These are phyloP conservation scores for Dalechampia spathulata DNA, from an alignment of 441 rosid genomes.

Conservation along the genomic window DNA sequence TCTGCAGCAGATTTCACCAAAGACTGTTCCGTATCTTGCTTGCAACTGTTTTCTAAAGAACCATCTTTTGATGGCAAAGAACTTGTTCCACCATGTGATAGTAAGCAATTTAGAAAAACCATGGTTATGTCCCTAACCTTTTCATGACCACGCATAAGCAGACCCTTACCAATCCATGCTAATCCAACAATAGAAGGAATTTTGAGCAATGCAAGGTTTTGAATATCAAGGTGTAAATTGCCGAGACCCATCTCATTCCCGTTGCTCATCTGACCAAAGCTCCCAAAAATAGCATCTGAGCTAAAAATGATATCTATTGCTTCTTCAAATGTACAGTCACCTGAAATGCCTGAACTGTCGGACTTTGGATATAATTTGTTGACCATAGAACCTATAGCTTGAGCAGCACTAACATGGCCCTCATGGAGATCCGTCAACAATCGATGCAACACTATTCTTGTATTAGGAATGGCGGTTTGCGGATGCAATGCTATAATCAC, in stretches of 20 bases:
- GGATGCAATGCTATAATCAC: slow-evolving; percentile 66
- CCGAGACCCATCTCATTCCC: slow-evolving; percentile 28
- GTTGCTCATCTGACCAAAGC: slow-evolving; percentile 15
- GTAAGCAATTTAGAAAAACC: slow-evolving; percentile 52
- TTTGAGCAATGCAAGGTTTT: slow-evolving; percentile 33
- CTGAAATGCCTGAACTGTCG: slow-evolving; percentile 21
- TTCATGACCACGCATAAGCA: slow-evolving; percentile 83
- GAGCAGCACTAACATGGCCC: slow-evolving; percentile 68
- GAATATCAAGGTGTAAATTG: slow-evolving; percentile 32
- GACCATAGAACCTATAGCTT: slow-evolving; percentile 76
- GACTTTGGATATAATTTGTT: slow-evolving; percentile 55
- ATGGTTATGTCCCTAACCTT: slow-evolving; percentile 56
- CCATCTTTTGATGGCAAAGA: slow-evolving; percentile 16
- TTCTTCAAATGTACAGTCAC: slow-evolving; percentile 53
- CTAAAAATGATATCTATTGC: slow-evolving; percentile 56
- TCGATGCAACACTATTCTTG: slow-evolving; percentile 34
- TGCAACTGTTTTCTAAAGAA: slow-evolving; percentile 17
- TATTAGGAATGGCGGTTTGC: slow-evolving; percentile 48
- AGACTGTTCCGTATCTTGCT: slow-evolving; percentile 29
- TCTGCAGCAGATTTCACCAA: slow-evolving; percentile 64
- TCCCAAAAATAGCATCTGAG: slow-evolving; percentile 20
- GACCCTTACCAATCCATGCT: slow-evolving; percentile 94
- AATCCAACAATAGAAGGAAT: slow-evolving; percentile 55
- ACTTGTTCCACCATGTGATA: slow-evolving; percentile 27
- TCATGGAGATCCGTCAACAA: slow-evolving; percentile 39